These are phyloP conservation scores for Ziziphus jujuba DNA, from an alignment of 306 rosid species.

Conservation along the genomic window DNA sequence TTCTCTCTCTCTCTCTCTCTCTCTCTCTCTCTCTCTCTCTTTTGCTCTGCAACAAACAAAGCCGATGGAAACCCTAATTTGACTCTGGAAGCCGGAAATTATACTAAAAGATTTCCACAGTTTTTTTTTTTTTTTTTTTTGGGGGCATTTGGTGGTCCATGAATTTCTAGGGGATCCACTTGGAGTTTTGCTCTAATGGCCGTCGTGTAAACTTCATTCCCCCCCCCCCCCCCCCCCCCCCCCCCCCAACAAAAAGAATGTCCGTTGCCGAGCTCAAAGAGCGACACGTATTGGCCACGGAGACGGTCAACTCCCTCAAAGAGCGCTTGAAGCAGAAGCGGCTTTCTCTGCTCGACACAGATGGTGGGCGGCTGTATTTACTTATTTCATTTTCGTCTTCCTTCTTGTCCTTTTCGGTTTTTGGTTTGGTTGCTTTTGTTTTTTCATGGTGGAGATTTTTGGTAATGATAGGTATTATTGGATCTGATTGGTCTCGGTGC, in stretches of 20 bases:
- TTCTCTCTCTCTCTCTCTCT: too few relatives aligned
- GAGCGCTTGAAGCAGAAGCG: constrained; percentile 76
- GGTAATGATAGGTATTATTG: too few relatives aligned
- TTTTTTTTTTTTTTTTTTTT: too few relatives aligned
- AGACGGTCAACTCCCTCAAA: constrained; percentile 74
- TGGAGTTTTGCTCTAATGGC: constrained; percentile 16
- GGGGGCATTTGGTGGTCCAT: not conserved
- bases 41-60: not conserved
- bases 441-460: not conserved
- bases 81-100: not conserved
- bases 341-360: constrained; percentile 74
- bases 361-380: constrained; percentile 36
- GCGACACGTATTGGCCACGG: constrained; percentile 76
- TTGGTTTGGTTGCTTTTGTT: not conserved
- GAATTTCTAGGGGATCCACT: not conserved
- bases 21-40: too few relatives aligned
- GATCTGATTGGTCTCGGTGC: constrained; percentile 39
- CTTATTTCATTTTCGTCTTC: too few relatives aligned
- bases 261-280: constrained; percentile 89
- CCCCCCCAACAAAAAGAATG: constrained; percentile 53
- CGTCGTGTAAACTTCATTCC: constrained; percentile 20
- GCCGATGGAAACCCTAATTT: not conserved
- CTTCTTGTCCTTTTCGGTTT: not conserved
- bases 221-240: too few relatives aligned
- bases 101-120: not conserved